Conservation (phyloP, 441 rosid genomes). For the Omphalea diandra region DNA sequence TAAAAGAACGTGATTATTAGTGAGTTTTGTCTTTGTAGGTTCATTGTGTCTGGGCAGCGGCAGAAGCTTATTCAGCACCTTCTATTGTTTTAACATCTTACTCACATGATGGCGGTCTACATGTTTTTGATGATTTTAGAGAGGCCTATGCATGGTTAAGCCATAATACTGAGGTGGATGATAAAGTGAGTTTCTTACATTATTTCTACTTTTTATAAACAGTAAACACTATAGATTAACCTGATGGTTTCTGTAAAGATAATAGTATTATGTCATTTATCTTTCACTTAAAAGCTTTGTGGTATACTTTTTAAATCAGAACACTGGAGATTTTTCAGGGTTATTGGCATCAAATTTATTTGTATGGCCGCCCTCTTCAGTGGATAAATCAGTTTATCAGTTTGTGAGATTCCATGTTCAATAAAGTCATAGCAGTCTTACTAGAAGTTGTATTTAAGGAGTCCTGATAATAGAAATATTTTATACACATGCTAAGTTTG, state of each 20-base stretch:
- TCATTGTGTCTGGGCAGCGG: conserved; percentile 99
- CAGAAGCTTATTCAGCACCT: conserved; percentile 99
- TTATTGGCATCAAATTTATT: too few species aligned
- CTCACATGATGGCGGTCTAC: conserved; percentile 77
- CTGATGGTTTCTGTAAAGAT: background rate
- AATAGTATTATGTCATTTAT: background rate
- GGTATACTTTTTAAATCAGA: too few species aligned
- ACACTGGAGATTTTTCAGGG: too few species aligned
- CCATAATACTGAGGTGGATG: conserved; percentile 98
- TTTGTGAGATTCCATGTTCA: background rate
- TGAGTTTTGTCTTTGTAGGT: conserved; percentile 51
- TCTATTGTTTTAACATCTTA: conserved; percentile 89
- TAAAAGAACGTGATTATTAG: background rate
- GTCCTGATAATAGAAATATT: background rate
- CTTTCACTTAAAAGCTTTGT: conserved; percentile 1
- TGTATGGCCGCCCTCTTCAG: too few species aligned
- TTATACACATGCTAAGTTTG: background rate
- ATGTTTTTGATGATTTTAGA: conserved; percentile 98
- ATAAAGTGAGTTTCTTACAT: conserved; percentile 60
- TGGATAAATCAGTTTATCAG: too few species aligned
- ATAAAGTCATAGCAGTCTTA: conserved; percentile 5
- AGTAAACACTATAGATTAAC: background rate
- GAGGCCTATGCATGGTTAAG: conserved; percentile 96
- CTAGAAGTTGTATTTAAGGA: background rate
- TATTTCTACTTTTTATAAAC: background rate